Percentiles rank a stretch among this genome's conserved stretches.
Conservation (phyloP, 1,284 basidiomycete genomes). For the Ustilago cynodontis region DNA sequence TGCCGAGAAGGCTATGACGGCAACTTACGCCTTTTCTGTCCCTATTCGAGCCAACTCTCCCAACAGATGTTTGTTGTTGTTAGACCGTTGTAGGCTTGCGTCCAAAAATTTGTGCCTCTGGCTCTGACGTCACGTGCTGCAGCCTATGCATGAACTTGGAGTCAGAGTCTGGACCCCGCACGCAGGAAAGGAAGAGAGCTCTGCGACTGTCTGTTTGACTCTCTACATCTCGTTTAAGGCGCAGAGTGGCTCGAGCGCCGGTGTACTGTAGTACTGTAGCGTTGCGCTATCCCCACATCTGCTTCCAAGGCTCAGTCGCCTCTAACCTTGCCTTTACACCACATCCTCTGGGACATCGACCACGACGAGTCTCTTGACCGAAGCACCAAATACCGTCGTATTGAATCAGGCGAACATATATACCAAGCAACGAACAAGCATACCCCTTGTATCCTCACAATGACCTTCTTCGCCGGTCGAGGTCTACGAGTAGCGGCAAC, state of each 20-base stretch:
- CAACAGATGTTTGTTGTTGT: background rate
- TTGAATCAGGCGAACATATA: background rate
- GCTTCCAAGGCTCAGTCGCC: background rate
- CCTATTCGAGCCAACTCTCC: background rate
- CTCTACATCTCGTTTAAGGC: background rate
- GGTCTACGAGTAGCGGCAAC: conserved; percentile 20
- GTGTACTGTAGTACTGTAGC: too few relatives aligned
- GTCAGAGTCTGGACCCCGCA: conserved; percentile 6
- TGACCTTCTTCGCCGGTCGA: conserved; percentile 25
- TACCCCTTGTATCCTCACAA: conserved; percentile 3
- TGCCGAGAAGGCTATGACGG: conserved; percentile 23
- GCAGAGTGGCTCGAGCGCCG: conserved; percentile 35
- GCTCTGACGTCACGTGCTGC: conserved; percentile 38
- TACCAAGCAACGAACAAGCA: background rate
- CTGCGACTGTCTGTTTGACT: background rate
- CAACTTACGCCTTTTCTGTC: background rate
- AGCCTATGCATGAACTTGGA: conserved; percentile 9
- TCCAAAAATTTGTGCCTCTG: background rate
- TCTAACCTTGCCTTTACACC: background rate
- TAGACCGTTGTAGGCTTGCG: conserved; percentile 3
- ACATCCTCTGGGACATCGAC: background rate
- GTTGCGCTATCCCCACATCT: conserved; percentile 31
- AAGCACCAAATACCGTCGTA: too few relatives aligned
- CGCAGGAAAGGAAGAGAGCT: conserved; percentile 1
- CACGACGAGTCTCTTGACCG: too few relatives aligned